phyloP scores from a whole-genome alignment of 2,329 filamentous ascomycete genomes.

The Aplosporella prunicola region DNA sequence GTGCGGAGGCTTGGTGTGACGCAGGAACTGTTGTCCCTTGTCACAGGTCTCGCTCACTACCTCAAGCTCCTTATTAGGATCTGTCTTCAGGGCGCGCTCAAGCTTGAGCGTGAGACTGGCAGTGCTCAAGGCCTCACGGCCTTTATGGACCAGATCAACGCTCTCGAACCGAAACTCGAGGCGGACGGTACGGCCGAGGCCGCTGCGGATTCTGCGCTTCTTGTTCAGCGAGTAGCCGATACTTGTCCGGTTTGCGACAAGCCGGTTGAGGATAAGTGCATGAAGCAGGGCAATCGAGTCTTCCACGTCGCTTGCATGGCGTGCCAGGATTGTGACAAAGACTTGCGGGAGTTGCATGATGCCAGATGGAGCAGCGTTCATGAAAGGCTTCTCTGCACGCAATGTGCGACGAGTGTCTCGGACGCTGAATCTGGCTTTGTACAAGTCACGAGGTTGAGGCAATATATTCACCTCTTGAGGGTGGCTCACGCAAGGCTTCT shows the following conservation, averaged over 20 bases:
- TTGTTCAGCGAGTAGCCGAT: constrained; percentile 48
- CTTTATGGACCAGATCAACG: constrained; percentile 75
- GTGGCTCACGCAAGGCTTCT: constrained; percentile 85
- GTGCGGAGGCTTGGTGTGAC: constrained; percentile 88
- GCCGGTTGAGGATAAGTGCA: constrained; percentile 91
- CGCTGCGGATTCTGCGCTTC: constrained; percentile 31
- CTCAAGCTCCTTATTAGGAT: constrained; percentile 96
- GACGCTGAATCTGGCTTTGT: constrained; percentile 56
- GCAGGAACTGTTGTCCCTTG: constrained; percentile 92
- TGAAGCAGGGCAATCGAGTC: constrained; percentile 61
- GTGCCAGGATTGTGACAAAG: constrained; percentile 63
- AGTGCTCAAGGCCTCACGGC: constrained; percentile 65
- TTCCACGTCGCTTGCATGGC: constrained; percentile 76
- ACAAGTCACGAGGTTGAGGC: constrained; percentile 74
- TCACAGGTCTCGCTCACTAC: constrained; percentile 93
- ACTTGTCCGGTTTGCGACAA: constrained; percentile 73
- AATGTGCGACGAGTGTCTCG: constrained; percentile 51
- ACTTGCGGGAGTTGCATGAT: constrained; percentile 59
- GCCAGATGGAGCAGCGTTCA: constrained; percentile 62
- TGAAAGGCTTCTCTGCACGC: constrained; percentile 60
- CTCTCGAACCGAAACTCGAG: constrained; percentile 53
- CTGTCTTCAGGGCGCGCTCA: constrained; percentile 85
- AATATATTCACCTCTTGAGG: constrained; percentile 86
- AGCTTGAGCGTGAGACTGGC: constrained; percentile 75
- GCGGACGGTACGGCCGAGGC: constrained; percentile 31